Base-by-base conservation (phyloP, 1,284 basidiomycete species). In the Ceratobasidium sp. region DNA sequence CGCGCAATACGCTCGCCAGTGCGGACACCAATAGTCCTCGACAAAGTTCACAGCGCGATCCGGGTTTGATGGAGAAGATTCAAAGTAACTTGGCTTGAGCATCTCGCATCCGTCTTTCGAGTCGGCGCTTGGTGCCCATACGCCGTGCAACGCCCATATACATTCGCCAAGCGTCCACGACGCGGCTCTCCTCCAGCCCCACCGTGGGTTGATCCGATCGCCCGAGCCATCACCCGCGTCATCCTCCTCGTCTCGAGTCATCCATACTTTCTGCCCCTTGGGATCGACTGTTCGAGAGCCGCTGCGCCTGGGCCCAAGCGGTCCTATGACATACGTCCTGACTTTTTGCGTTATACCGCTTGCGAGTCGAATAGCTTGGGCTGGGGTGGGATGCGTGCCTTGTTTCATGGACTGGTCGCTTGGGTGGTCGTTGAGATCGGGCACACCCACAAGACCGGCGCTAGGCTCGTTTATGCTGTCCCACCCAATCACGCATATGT, bases 381-480 rank as follows among this genome's bases (percentile, higher is more conserved):
- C 87, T 0, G 94, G 92, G 0, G 93, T 94, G 0, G 97, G 96
- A 70, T 89, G 86, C 0, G 94, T 89, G 0, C 96, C 96, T 78
- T 94, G 96, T 78, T 91, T 92, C 48, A 95, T 78, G 94, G 92
- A 88, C 52, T 85, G 81, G 12, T 82, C 82, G 0, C 92, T 91
- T 23, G 89, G n/a, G n/a, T n/a, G 87, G 6, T 78, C 76, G 67
- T 85, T 87, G 21, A 98, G 83, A 79, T 97, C 88, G 0, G 84
- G 81, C 79, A 91, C 89, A 0, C 92, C 92, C 59, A 93, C 87
- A 72, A 96, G 84, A 0, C 96, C 96, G 75, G 96, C 93, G 53
- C 89, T 91, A 0, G 97, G 96, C 80, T 98, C 97, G 80, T 99
- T 98, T 81, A 98, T 83, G 77, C 90, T 92, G 79, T 99, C 97